Evolutionary conservation across 2,329 filamentous ascomycete species (phyloP).

Genomic region (Colletotrichum chlorophyti): DNA sequence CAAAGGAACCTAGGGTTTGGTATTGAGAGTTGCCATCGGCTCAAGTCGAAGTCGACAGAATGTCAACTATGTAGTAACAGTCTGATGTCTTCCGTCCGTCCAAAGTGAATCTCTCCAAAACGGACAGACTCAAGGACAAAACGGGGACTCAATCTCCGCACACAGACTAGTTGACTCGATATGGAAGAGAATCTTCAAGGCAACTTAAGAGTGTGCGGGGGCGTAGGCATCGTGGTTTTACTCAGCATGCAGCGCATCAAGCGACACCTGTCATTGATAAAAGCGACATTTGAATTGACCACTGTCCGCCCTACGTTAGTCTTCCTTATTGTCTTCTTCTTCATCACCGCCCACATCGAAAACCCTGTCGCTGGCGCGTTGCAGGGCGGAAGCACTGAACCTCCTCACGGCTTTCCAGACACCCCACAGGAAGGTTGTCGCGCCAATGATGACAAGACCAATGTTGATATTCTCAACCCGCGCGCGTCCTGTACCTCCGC

Average conservation of each 20-base stretch:
- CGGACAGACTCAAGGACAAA: conserved; percentile 52
- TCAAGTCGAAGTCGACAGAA: conserved; percentile 11
- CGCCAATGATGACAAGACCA: conserved; percentile 79
- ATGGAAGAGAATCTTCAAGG: conserved; percentile 77
- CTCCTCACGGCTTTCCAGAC: conserved; percentile 83
- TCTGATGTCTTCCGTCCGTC: conserved; percentile 27
- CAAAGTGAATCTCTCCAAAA: conserved; percentile 53
- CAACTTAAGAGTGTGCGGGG: conserved; percentile 98
- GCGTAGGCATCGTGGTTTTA: not conserved
- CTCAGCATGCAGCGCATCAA: conserved; percentile 20
- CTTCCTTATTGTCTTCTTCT: conserved; percentile 52
- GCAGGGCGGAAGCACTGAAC: conserved; percentile 75
- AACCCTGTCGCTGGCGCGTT: conserved; percentile 79
- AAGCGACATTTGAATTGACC: conserved; percentile 19
- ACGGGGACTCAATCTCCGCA: conserved; percentile 76
- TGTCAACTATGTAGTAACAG: conserved; percentile 5
- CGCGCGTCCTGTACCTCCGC: conserved; percentile 74
- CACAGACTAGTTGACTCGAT: conserved; percentile 95
- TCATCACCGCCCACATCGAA: conserved; percentile 77
- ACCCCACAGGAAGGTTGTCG: conserved; percentile 81
- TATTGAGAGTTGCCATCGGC: conserved; percentile 12
- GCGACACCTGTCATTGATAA: conserved; percentile 19
- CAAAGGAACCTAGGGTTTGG: too few species aligned
- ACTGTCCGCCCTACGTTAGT: conserved; percentile 18
- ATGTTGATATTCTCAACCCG: conserved; percentile 81